phyloP scores from a whole-genome alignment of 768 basidiomycete genomes.

The Kwoniella sp. region DNA sequence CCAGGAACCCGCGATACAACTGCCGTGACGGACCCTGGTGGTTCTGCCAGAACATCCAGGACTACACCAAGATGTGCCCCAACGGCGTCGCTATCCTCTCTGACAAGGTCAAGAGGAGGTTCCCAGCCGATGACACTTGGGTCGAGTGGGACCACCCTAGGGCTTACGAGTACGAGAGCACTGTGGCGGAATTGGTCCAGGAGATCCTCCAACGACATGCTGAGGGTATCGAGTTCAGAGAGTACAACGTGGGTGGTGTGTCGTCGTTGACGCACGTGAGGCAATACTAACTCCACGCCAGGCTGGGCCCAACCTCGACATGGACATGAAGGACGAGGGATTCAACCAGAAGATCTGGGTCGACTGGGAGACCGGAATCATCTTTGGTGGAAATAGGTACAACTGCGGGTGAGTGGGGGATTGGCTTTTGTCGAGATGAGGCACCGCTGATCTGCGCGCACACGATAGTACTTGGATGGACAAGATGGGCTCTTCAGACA shows the following conservation, averaged over 20 bases:
- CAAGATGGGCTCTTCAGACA: conserved; percentile 92
- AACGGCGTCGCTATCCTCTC: conserved; percentile 74
- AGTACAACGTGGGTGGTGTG: conserved; percentile 61
- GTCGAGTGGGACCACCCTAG: conserved; percentile 80
- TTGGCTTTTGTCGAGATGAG: neutral
- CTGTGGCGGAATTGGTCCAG: conserved; percentile 90
- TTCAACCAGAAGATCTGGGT: conserved; percentile 90
- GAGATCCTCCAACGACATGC: conserved; percentile 94
- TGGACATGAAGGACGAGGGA: conserved; percentile 88
- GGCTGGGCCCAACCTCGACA: conserved; percentile 92
- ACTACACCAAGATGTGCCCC: conserved; percentile 78
- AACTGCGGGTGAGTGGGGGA: conserved; percentile 49
- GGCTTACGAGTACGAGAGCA: conserved; percentile 76
- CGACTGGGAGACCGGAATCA: conserved; percentile 92
- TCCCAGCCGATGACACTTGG: conserved; percentile 91
- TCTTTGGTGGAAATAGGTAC: conserved; percentile 72
- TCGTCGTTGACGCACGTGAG: neutral
- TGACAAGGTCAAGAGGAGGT: conserved; percentile 82
- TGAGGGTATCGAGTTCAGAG: conserved; percentile 84
- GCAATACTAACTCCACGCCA: neutral
- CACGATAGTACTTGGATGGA: conserved; percentile 55
- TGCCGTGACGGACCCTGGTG: conserved; percentile 97
- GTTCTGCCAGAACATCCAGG: conserved; percentile 98
- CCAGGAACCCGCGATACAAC: conserved; percentile 80
- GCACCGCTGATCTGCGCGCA: neutral